Base-by-base conservation (phyloP, 441 rosid species). In the Bocquillonia castaneifolia region DNA sequence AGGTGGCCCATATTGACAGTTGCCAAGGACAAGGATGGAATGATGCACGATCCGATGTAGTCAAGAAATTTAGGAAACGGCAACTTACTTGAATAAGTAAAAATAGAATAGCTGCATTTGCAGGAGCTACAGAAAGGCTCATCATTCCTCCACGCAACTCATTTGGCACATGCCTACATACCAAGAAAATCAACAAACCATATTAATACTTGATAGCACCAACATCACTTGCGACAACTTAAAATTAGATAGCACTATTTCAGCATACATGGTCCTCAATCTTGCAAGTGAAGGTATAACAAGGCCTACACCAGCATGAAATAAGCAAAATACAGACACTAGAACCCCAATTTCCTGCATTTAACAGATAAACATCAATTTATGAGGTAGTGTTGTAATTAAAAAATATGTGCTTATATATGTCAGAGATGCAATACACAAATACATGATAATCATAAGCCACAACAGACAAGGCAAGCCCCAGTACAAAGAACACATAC, bases 71-170 rank as follows among this genome's bases (percentile, higher is more conserved):
- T 23, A 36, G 63, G 68, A 56, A 23, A 9, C 39, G 70, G 66
- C 70, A 34, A 68, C 70, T 45, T 47, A 93, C 98, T 74, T 82
- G 96, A 57, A 86, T 75, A 66, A 94, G 52, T 66, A 85, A 66
- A 75, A 86, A 78, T 61, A 92, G 74, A 60, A 87, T 64, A 48
- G 88, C 85, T 20, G 87, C 93, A 83, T 92, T 88, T 48, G 96
- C 91, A 67, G 96, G 94, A 44, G 90, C 89, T 52, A 88, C 81
- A 78, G 98, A 92, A 63, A 91, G 78, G 78, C 89, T 82, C 50
- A 94, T 87, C 99, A 90, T 90, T 76, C 99, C 98, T 74, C 96
- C 98, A 76, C 98, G 96, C 82, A 88, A 73, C 71, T 92, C 93
- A 80, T 84, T 87, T 32, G 96, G 98, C 22, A 94, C 96, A 80